phyloP scores from a whole-genome alignment of 2,329 filamentous ascomycete genomes.

The Thelonectria blattea region DNA sequence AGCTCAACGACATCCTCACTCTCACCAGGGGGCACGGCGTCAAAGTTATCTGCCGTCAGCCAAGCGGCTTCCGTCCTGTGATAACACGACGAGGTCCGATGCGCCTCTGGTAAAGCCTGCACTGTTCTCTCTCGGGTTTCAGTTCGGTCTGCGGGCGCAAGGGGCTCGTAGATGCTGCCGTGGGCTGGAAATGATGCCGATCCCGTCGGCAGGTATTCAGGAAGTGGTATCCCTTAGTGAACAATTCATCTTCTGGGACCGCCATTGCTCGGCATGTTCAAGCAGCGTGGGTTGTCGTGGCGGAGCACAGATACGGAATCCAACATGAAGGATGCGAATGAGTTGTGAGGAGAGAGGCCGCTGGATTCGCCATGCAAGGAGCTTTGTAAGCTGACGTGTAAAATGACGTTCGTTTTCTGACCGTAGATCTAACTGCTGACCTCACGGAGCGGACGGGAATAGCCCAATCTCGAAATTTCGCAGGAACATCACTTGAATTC shows the following conservation, averaged over 20 bases:
- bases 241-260: slow-evolving; percentile 9
- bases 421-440: neutral
- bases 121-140: slow-evolving; percentile 10
- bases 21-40: slow-evolving; percentile 4
- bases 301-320: too few species aligned
- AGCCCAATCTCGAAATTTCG: slow-evolving; percentile 3
- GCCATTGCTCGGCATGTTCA: slow-evolving; percentile 12
- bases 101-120: neutral
- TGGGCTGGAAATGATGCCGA: slow-evolving; percentile 16
- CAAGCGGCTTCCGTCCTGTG: slow-evolving; percentile 8
- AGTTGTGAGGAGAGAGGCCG: too few species aligned
- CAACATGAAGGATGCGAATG: too few species aligned
- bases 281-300: slow-evolving; percentile 3
- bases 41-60: slow-evolving; percentile 5
- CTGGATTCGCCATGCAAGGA: slow-evolving; percentile 7
- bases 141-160: slow-evolving; percentile 17
- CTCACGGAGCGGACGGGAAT: neutral
- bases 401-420: neutral
- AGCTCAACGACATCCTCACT: neutral
- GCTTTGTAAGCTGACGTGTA: neutral
- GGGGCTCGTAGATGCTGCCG: slow-evolving; percentile 7
- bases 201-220: slow-evolving; percentile 2
- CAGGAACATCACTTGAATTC: slow-evolving; percentile 3
- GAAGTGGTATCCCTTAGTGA: neutral
- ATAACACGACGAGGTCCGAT: slow-evolving; percentile 1